Evolutionary conservation across 768 basidiomycete genomes (phyloP), one percentile per base, ranked within the genome.

Genomic region (Coprinellus micaceus): DNA sequence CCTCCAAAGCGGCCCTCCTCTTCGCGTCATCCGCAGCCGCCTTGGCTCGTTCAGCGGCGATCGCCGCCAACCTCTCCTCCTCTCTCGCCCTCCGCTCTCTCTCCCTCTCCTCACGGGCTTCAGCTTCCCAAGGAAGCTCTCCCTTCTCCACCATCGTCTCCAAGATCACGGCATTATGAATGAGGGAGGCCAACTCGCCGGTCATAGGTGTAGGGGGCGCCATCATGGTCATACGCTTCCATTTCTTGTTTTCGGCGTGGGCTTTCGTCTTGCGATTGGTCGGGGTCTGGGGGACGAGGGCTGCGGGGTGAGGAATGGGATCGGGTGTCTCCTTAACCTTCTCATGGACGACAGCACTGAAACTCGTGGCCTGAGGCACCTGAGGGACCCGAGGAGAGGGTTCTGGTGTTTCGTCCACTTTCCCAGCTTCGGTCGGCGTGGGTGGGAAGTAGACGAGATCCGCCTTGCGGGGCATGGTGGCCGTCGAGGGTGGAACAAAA

Each of bases 281-380:
- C 26, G 73, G 71, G 9, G 70, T 66, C 44, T 62, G 62, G 1
- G 74, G 73, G 11, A 64, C 19, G 26, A 63, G 53, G 19, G 65
- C 30, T 5, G 62, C 36, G 53, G 52, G 52, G 54, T 62, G 17
- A 19, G 48, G 40, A 19, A 41, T 51, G 29, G 29, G 7, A 19
- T 45, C 36, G 13, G 49, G 22, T 25, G 63, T 57, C 51, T 83
- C 82, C 3, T 74, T 71, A 25, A 81, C 74, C 62, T 80, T 84
- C 57, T 75, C 68, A 60, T 85, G 84, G 39, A 86, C 84, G 15
- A 84, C 79, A 24, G 84, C 82, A 47, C 70, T 75, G 68, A 85
- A 85, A 3, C 73, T 70, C 56, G 70, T 53, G 61, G 62, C 52
- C 41, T 53, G 26, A 51, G 46, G 64, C 10, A 57, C 50, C 24